These are phyloP conservation scores for Ilex paraguariensis DNA, from an alignment of 305 asterid genomes.

Conservation along the genomic window DNA sequence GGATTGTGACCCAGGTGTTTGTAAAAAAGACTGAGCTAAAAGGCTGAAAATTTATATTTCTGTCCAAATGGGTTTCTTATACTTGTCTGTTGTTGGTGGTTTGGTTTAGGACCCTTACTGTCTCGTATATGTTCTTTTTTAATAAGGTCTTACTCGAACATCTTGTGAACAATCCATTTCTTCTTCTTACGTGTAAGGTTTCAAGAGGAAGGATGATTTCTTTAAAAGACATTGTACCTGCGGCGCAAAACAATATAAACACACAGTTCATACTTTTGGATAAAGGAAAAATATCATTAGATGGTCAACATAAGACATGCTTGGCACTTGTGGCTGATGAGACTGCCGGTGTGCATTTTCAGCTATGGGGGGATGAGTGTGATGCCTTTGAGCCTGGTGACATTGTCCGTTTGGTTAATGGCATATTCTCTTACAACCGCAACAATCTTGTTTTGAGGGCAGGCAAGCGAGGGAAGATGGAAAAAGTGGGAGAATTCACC, in stretches of 20 bases:
- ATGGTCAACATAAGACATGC: conserved; percentile 46
- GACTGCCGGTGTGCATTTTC: conserved; percentile 78
- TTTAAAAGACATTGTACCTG: conserved; percentile 43
- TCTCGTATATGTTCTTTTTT: too few relatives aligned
- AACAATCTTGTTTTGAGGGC: conserved; percentile 45
- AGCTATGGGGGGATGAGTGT: conserved; percentile 69
- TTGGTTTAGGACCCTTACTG: too few relatives aligned
- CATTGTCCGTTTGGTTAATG: conserved; percentile 35
- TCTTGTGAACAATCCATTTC: not conserved
- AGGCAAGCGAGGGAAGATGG: conserved; percentile 53
- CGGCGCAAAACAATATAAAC: conserved; percentile 57
- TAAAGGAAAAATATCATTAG: conserved; percentile 36
- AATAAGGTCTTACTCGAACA: too few relatives aligned
- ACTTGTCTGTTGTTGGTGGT: too few relatives aligned
- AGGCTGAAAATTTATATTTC: too few relatives aligned
- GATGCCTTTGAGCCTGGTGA: conserved; percentile 57
- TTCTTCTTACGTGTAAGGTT: not conserved
- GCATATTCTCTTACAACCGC: conserved; percentile 51
- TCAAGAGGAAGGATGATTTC: conserved; percentile 19
- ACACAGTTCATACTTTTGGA: conserved; percentile 48
- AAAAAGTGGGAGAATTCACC: conserved; percentile 57
- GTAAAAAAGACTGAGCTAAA: too few relatives aligned
- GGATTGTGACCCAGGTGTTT: too few relatives aligned
- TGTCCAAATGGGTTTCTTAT: too few relatives aligned
- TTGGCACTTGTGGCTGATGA: conserved; percentile 71